Base-by-base conservation (phyloP, 2,329 filamentous ascomycete genomes). In the Cladophialophora immunda region DNA sequence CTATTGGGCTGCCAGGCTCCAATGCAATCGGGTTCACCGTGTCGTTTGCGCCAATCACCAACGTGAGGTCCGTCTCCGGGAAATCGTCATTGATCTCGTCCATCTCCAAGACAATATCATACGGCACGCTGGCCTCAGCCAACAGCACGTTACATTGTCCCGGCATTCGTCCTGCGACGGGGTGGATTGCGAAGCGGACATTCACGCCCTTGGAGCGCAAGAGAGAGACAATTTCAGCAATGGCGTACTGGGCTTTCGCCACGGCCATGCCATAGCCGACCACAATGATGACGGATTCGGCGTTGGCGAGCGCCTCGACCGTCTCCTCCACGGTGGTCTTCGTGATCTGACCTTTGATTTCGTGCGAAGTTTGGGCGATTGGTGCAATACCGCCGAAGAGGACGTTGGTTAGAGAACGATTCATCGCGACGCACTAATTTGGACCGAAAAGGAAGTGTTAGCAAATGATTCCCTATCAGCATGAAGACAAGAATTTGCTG, bases 21-120 rank as follows among this genome's bases (percentile, higher is more conserved):
- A 97, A 81, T 0, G 93, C 92, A 73, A 94, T 94, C 0, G 93
- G 93, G 75, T 97, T 97, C 41, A 97, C 93, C 0, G 93, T 97
- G 74, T 97, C 93, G 73, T 97, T 97, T 8, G 93, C 93, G 2
- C 93, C 93, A 74, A 97, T 97, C 0, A 97, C 93, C 3, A 97
- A 86, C 0, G 92, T 93, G 9, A 97, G 83, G 74, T 97, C 93
- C 0, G 93, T 96, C 30, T 95, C 91, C 6, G 84, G 79, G 77
- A 97, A 97, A 74, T 97, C 93, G 69, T 96, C 93, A 78, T 97
- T 97, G 81, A 97, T 96, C 82, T 97, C 93, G 73, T 97, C 93
- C 93, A 97, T 97, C 80, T 97, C 93, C 54, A 96, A 85, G 30
- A 97, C 93, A 64, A 97, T 94, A 73, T 97, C 93, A 74, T 97